Conservation (phyloP, 2,329 filamentous ascomycete species). For the Aspergillus oerlinghausenensis region DNA sequence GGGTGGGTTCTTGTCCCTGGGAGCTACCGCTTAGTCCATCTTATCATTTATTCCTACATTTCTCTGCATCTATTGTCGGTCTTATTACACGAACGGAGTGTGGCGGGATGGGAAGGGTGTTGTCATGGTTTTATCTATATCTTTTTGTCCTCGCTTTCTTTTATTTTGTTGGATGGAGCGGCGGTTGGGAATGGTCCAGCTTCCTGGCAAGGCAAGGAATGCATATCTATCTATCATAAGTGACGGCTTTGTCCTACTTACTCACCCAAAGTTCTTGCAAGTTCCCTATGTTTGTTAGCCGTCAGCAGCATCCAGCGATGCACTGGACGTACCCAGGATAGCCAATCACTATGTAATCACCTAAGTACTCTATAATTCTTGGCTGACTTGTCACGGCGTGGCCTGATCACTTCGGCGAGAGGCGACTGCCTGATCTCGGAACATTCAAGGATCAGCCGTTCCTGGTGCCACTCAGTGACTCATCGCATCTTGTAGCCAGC, state of each 20-base stretch:
- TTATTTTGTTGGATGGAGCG: slow-evolving; percentile 4
- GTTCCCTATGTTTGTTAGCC: not conserved
- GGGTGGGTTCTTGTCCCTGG: slow-evolving; percentile 17
- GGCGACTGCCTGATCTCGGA: not conserved
- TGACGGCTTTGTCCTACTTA: not conserved
- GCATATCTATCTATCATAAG: not conserved
- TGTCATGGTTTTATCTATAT: slow-evolving; percentile 10
- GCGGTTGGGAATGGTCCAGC: not conserved
- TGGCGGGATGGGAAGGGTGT: slow-evolving; percentile 27
- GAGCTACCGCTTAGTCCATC: slow-evolving; percentile 18
- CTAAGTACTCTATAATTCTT: not conserved
- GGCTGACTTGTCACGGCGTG: not conserved
- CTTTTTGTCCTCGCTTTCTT: slow-evolving; percentile 6
- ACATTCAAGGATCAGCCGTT: not conserved
- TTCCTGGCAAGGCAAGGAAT: slow-evolving; percentile 5
- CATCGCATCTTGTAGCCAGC: not conserved
- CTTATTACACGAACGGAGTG: slow-evolving; percentile 26
- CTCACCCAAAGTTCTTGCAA: not conserved
- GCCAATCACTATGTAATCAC: not conserved
- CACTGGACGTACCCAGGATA: slow-evolving; percentile 4
- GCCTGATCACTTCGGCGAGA: not conserved
- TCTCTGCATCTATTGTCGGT: slow-evolving; percentile 14
- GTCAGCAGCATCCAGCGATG: not conserved
- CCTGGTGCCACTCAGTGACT: slow-evolving; percentile 1
- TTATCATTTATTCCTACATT: slow-evolving; percentile 14